These are phyloP conservation scores for Cladosporium sp. DNA, from an alignment of 2,329 filamentous ascomycete species.

Conservation along the genomic window DNA sequence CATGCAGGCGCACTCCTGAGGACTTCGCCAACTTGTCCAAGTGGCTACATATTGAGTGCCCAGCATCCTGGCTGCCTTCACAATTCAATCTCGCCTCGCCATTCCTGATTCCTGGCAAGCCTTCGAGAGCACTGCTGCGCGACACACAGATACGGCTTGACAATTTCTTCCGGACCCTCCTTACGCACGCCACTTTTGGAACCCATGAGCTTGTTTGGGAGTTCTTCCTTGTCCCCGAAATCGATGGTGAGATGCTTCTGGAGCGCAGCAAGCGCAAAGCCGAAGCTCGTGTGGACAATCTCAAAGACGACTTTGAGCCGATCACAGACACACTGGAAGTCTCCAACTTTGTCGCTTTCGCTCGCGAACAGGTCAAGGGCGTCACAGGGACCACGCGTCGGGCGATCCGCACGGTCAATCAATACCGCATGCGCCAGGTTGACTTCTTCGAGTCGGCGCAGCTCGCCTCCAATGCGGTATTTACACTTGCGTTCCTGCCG, in stretches of 20 bases:
- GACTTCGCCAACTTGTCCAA: conserved; percentile 91
- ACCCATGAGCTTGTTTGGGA: conserved; percentile 99
- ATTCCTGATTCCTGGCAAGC: conserved; percentile 90
- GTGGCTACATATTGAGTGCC: conserved; percentile 84
- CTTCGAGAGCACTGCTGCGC: conserved; percentile 80
- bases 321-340: conserved; percentile 75
- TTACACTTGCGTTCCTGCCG: conserved; percentile 68
- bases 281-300: conserved; percentile 76
- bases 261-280: conserved; percentile 86
- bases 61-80: conserved; percentile 89
- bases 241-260: conserved; percentile 86
- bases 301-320: conserved; percentile 86
- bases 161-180: conserved; percentile 81
- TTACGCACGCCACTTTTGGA: conserved; percentile 87
- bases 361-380: conserved; percentile 82
- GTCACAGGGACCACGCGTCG: conserved; percentile 82
- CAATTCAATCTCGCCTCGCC: conserved; percentile 78
- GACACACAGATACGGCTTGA: conserved; percentile 87
- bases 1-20: conserved; percentile 79
- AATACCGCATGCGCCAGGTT: conserved; percentile 63
- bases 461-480: conserved; percentile 54
- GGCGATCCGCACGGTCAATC: conserved; percentile 77
- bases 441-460: conserved; percentile 70
- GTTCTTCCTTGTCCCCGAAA: conserved; percentile 94
- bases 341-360: conserved; percentile 88